Evolutionary conservation across 345 rosid genomes (phyloP).

Genomic region (Laguncularia racemosa): DNA sequence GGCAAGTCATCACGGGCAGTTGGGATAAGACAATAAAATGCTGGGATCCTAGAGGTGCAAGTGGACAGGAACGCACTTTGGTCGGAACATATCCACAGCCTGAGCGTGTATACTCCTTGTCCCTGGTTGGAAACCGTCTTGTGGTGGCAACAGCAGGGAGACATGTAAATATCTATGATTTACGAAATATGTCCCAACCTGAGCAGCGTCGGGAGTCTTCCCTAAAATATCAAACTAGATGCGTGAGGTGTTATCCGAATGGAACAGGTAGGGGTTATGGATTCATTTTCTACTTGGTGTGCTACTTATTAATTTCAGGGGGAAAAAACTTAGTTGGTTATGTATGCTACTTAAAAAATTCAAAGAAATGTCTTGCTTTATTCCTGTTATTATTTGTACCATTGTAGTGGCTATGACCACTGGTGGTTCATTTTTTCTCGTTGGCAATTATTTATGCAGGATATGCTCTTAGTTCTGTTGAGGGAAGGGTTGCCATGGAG

Average conservation of each 20-base stretch:
- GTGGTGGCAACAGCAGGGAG: constrained; percentile 97
- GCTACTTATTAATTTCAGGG: too few relatives aligned
- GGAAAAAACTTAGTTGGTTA: too few relatives aligned
- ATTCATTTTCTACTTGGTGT: too few relatives aligned
- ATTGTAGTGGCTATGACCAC: background rate
- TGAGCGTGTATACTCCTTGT: constrained; percentile 90
- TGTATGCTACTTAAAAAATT: too few relatives aligned
- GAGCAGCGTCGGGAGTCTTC: constrained; percentile 96
- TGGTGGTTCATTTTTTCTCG: constrained; percentile 6
- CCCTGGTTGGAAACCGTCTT: constrained; percentile 83
- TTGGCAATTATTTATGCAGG: constrained; percentile 43
- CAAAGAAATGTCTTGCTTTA: too few relatives aligned
- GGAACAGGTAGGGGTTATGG: constrained; percentile 53
- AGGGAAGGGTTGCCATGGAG: constrained; percentile 98
- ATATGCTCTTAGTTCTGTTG: constrained; percentile 96
- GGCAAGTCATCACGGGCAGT: constrained; percentile 94
- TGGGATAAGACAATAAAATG: constrained; percentile 94
- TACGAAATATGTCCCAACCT: constrained; percentile 93
- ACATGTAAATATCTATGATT: constrained; percentile 87
- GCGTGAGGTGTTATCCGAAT: constrained; percentile 92
- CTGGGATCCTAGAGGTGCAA: constrained; percentile 98
- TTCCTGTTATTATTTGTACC: background rate
- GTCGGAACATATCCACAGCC: constrained; percentile 86
- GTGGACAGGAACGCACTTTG: constrained; percentile 76
- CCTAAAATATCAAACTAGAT: constrained; percentile 87